phyloP scores from a whole-genome alignment of 2,329 filamentous ascomycete genomes.

The Colletotrichum spinosum region DNA sequence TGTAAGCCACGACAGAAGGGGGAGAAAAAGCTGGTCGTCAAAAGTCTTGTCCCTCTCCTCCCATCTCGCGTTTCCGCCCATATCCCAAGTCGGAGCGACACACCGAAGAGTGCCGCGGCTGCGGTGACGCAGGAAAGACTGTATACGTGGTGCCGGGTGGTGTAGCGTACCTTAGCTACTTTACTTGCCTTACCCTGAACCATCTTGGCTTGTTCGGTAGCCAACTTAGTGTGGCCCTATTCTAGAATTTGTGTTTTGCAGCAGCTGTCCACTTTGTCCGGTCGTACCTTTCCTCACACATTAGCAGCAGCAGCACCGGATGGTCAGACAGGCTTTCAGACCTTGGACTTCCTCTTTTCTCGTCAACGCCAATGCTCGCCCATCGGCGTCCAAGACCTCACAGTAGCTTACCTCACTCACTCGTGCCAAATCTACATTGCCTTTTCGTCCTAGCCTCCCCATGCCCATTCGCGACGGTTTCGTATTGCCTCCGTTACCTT shows the following conservation, averaged over 20 bases:
- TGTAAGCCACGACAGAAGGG: neutral
- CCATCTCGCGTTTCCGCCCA: constrained; percentile 13
- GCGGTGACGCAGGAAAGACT: no score
- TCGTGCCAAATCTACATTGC: constrained; percentile 29
- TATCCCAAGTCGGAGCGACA: constrained; percentile 17
- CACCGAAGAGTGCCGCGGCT: neutral
- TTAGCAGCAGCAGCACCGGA: no score
- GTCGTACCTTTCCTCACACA: no score
- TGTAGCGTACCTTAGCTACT: neutral
- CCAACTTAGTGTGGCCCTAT: constrained; percentile 15
- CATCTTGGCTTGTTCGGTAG: constrained; percentile 21
- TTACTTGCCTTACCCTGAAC: constrained; percentile 22
- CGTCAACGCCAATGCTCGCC: neutral
- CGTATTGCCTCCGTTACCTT: constrained; percentile 35
- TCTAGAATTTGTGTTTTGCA: neutral
- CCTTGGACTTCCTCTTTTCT: no score
- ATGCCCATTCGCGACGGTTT: constrained; percentile 36
- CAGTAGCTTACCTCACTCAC: constrained; percentile 1
- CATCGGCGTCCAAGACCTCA: neutral
- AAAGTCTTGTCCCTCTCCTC: constrained; percentile 30
- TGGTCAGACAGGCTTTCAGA: no score
- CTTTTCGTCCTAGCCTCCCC: constrained; percentile 35
- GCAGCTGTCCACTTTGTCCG: no score
- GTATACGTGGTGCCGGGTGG: no score
- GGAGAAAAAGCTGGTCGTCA: neutral